Base-by-base conservation (phyloP, 805 yeast species). In the Ogataea saltuana region DNA sequence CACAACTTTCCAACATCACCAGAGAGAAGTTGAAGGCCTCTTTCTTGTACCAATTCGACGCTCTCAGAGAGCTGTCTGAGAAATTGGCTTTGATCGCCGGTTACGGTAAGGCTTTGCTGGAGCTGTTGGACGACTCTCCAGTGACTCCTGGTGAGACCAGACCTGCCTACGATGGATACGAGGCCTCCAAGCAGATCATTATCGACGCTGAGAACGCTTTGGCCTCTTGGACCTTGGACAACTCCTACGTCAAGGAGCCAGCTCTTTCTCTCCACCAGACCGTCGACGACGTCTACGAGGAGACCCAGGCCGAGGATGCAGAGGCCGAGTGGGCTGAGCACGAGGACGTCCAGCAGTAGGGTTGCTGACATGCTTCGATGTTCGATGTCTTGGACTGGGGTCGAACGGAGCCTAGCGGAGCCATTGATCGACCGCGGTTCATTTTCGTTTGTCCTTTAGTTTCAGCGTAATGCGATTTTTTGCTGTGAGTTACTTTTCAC, bases 141-240 rank as follows among this genome's bases (percentile, higher is more conserved):
- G 97, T 93, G 54, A 91, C 97, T 56, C 99, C 99, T 52, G 99
- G 99, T 76, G 98, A 91, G 78, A 84, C 96, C 54, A 88, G 98
- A 77, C 91, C 96, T 38, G 91, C 96, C 48, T 91, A 93, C 71
- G 98, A 93, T 64, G 98, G 98, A 56, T 91, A 89, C 69, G 97
- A 91, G 68, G 96, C 97, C 47, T 86, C 97, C 50, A 90, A 89
- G 78, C 98, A 93, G 77, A 88, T 93, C 73, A 89, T 93, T 63
- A 85, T 89, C 66, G 98, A 91, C 69, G 93, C 95, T 56, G 99
- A 91, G 76, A 84, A 83, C 58, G 96, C 97, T 50, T 79, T 91
- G 62, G 95, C 95, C 50, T 79, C 88, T 50, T 91, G 99, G 99
- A 93, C 98, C 57, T 78, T 90, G 62, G 98, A 93, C 70, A 79